Evolutionary conservation across 768 basidiomycete genomes (phyloP).

Genomic region (Ramaria rubella): DNA sequence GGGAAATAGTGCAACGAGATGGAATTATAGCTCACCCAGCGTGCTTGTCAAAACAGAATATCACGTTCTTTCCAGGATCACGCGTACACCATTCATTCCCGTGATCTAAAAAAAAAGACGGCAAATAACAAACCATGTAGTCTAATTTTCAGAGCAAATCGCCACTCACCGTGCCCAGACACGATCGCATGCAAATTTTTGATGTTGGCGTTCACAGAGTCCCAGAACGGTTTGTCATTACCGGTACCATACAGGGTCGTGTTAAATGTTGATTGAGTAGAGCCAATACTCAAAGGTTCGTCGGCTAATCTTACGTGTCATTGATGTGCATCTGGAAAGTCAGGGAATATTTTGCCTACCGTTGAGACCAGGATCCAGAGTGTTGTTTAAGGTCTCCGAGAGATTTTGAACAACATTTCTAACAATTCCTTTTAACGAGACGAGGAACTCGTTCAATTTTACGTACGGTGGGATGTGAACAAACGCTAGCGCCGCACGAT

Average conservation of each 20-base stretch:
- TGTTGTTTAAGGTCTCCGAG: constrained; percentile 32
- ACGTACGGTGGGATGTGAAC: constrained; percentile 72
- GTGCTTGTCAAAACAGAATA: constrained; percentile 76
- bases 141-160: no score
- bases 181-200: constrained; percentile 62
- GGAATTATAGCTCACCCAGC: constrained; percentile 44
- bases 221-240: constrained; percentile 58
- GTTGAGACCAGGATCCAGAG: constrained; percentile 37
- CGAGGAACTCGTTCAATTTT: not conserved
- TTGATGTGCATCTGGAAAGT: not conserved
- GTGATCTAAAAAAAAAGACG: constrained; percentile 42
- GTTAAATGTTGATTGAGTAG: constrained; percentile 49
- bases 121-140: no score
- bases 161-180: constrained; percentile 59
- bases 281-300: constrained; percentile 39
- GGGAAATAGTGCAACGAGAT: not conserved
- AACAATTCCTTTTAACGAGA: constrained; percentile 7
- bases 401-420: constrained; percentile 30
- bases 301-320: constrained; percentile 46
- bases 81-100: constrained; percentile 77
- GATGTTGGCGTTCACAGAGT: constrained; percentile 48
- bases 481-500: constrained; percentile 56
- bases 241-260: constrained; percentile 26
- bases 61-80: constrained; percentile 51
- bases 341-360: constrained; percentile 20